A percentile compares a stretch with the other conserved stretches of the same genome.
Evolutionary conservation across 108 stramenopile genomes (phyloP).

Genomic region (Ochromonas danica): DNA sequence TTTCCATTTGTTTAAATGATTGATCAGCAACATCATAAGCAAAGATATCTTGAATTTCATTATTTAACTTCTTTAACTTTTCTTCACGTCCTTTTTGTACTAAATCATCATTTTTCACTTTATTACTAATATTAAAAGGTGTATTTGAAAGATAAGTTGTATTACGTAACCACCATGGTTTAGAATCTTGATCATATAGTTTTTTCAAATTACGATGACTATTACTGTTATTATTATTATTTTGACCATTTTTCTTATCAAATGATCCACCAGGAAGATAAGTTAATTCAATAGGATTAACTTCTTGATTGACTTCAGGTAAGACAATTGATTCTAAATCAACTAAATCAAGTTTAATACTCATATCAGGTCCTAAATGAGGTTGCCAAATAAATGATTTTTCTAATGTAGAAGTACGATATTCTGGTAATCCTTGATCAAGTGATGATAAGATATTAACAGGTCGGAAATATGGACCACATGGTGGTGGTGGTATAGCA

Average conservation of each 20-base stretch:
- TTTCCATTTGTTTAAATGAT: not conserved
- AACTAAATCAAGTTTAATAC: not conserved
- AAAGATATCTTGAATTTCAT: not conserved
- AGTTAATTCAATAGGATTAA: not conserved
- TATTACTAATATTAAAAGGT: not conserved
- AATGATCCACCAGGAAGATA: not conserved
- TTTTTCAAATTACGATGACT: too few relatives aligned
- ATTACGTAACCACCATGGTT: constrained; percentile 17
- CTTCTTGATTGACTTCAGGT: not conserved
- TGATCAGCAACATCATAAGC: not conserved
- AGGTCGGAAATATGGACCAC: too few relatives aligned
- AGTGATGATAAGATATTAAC: too few relatives aligned
- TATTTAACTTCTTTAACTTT: not conserved
- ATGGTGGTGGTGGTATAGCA: too few relatives aligned
- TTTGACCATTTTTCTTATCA: not conserved
- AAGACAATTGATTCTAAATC: not conserved
- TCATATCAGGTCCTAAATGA: not conserved
- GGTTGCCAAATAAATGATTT: not conserved
- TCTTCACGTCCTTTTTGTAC: not conserved
- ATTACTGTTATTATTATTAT: too few relatives aligned
- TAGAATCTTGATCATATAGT: not conserved
- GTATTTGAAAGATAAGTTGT: constrained; percentile 12
- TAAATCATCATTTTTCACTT: not conserved
- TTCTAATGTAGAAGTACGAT: not conserved
- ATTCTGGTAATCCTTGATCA: not conserved